Evolutionary conservation across 768 basidiomycete genomes (phyloP).

Genomic region (Kwoniella bestiolae): DNA sequence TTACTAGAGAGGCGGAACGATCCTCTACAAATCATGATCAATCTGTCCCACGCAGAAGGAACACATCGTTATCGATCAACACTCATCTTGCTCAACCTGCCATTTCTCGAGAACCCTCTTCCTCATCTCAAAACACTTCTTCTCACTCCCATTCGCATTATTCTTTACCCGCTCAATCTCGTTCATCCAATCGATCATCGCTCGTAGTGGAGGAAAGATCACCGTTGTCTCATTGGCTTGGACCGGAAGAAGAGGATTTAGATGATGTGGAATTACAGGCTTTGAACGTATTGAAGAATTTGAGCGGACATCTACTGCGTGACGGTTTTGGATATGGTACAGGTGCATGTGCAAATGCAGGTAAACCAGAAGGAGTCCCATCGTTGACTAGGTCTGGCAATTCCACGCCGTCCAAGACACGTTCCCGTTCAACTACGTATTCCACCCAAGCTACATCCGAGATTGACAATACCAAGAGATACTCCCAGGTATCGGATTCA

Average conservation of each 20-base stretch:
- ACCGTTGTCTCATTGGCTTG: background rate
- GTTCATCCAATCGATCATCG: background rate
- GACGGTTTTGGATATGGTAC: conserved; percentile 16
- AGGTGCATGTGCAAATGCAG: background rate
- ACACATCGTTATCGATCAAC: background rate
- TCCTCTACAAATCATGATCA: background rate
- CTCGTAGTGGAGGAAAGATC: background rate
- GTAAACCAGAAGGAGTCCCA: background rate
- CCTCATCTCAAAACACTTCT: background rate
- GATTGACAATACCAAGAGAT: background rate
- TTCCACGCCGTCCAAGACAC: conserved; percentile 6
- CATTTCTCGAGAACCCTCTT: background rate
- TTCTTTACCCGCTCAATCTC: conserved; percentile 3
- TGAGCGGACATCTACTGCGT: conserved; percentile 12
- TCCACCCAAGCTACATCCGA: conserved; percentile 5
- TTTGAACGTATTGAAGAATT: conserved; percentile 8
- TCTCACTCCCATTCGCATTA: background rate
- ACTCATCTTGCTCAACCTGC: background rate
- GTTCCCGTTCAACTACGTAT: conserved; percentile 7
- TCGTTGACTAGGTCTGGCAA: conserved; percentile 2
- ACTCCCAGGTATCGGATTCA: conserved; percentile 9
- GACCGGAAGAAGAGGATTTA: conserved; percentile 7
- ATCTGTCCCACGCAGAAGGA: conserved; percentile 2
- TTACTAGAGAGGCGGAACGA: background rate
- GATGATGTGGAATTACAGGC: conserved; percentile 18